Evolutionary conservation across 305 asterid species (phyloP).

Genomic region (Fraxinus latifolia): DNA sequence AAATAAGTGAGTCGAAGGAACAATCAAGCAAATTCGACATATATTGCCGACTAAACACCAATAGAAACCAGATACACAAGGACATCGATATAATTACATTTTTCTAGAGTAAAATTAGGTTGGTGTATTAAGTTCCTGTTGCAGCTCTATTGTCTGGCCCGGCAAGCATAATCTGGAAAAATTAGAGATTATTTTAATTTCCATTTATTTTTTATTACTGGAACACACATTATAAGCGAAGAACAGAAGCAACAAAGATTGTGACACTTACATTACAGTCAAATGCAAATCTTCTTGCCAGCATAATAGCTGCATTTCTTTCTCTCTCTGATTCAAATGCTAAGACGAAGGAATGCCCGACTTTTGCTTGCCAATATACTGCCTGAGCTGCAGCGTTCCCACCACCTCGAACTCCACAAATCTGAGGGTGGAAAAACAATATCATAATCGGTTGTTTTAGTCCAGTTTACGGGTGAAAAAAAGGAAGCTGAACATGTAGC

Average conservation of each 20-base stretch:
- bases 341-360: slow-evolving; percentile 58
- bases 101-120: slow-evolving; percentile 25
- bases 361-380: slow-evolving; percentile 71
- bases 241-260: slow-evolving; percentile 11
- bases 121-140: slow-evolving; percentile 29
- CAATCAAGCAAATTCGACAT: slow-evolving; percentile 22
- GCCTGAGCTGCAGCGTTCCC: slow-evolving; percentile 93
- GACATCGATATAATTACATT: slow-evolving; percentile 39
- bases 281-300: slow-evolving; percentile 78
- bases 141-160: slow-evolving; percentile 79
- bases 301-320: slow-evolving; percentile 88
- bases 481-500: neutral
- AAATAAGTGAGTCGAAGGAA: slow-evolving; percentile 19
- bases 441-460: neutral
- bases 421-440: slow-evolving; percentile 34
- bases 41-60: slow-evolving; percentile 20
- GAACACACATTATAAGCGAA: neutral
- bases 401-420: slow-evolving; percentile 91
- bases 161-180: slow-evolving; percentile 56
- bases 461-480: neutral
- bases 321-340: slow-evolving; percentile 90
- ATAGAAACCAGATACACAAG: slow-evolving; percentile 30
- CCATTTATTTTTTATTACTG: neutral
- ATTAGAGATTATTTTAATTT: neutral
- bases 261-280: slow-evolving; percentile 66